phyloP scores from a whole-genome alignment of 257 asterid species.

The Solanum chiquidenum region DNA sequence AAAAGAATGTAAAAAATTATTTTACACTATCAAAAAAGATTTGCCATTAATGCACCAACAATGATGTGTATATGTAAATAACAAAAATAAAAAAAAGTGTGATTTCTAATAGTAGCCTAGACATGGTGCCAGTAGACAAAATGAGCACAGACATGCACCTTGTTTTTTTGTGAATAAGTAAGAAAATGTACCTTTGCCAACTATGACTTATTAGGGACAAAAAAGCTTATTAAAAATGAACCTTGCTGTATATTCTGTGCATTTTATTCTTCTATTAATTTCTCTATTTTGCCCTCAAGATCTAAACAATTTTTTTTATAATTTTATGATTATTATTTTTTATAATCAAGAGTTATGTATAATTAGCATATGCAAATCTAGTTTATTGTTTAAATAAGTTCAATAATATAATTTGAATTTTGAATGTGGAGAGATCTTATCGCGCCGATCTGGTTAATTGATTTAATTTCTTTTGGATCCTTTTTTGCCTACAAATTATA shows the following conservation, averaged over 20 bases:
- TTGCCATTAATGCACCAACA: slow-evolving; percentile 2
- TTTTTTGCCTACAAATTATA: not conserved
- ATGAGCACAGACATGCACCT: not conserved
- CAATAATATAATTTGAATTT: not conserved
- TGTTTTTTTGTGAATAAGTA: not conserved
- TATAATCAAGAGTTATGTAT: not conserved
- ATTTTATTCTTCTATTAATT: not conserved
- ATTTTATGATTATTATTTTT: not conserved
- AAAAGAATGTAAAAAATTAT: not conserved
- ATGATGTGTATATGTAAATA: not conserved
- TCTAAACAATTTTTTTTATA: not conserved
- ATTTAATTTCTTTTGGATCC: slow-evolving; percentile 4
- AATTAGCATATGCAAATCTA: not conserved
- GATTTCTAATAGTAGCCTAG: slow-evolving; percentile 1
- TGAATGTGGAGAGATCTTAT: slow-evolving; percentile 4
- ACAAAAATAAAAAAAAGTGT: not conserved
- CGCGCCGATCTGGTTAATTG: not conserved
- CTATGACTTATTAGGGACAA: not conserved
- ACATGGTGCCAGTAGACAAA: slow-evolving; percentile 13
- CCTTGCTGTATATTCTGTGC: not conserved
- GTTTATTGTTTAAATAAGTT: not conserved
- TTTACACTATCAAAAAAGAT: not conserved
- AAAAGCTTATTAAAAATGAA: not conserved
- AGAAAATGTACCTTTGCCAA: slow-evolving; percentile 22
- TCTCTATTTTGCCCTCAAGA: not conserved